Evolutionary conservation across 169 alveolate species (phyloP).

Genomic region (Besnoitia besnoiti): DNA sequence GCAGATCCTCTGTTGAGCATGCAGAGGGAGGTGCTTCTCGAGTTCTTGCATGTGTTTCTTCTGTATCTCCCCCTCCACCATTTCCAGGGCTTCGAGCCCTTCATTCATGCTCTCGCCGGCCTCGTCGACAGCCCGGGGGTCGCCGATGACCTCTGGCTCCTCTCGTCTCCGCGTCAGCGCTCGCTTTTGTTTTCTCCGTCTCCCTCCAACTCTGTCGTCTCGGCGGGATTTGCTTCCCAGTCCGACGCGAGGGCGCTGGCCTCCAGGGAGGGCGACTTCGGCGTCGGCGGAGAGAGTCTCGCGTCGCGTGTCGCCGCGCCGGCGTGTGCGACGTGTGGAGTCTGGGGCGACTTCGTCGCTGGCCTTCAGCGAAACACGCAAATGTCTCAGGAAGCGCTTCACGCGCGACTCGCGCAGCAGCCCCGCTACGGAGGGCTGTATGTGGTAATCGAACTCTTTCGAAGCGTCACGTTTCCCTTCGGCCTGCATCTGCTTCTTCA

Average conservation of each 20-base stretch:
- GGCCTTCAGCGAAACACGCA: neutral
- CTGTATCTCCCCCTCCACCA: slow-evolving; percentile 43
- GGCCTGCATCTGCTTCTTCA: slow-evolving; percentile 60
- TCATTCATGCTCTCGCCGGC: neutral
- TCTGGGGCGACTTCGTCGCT: neutral
- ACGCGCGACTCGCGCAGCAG: slow-evolving; percentile 1
- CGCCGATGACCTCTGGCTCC: slow-evolving; percentile 22
- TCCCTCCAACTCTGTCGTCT: neutral
- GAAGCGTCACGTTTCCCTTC: slow-evolving; percentile 33
- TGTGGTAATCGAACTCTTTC: neutral
- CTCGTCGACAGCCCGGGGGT: slow-evolving; percentile 17
- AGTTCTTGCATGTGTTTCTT: slow-evolving; percentile 45
- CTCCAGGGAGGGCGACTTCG: too few relatives aligned
- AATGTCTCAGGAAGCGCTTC: neutral
- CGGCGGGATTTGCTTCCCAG: neutral
- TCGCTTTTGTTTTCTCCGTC: neutral
- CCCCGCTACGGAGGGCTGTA: slow-evolving; percentile 18
- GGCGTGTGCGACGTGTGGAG: neutral
- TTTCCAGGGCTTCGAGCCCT: slow-evolving; percentile 59
- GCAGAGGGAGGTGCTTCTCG: slow-evolving; percentile 52
- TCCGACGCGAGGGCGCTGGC: neutral
- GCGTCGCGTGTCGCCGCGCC: neutral
- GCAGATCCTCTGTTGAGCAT: slow-evolving; percentile 53
- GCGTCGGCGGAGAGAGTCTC: neutral
- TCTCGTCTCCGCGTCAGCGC: neutral